Conservation (phyloP, 257 asterid species). For the Ilex aquifolium region DNA sequence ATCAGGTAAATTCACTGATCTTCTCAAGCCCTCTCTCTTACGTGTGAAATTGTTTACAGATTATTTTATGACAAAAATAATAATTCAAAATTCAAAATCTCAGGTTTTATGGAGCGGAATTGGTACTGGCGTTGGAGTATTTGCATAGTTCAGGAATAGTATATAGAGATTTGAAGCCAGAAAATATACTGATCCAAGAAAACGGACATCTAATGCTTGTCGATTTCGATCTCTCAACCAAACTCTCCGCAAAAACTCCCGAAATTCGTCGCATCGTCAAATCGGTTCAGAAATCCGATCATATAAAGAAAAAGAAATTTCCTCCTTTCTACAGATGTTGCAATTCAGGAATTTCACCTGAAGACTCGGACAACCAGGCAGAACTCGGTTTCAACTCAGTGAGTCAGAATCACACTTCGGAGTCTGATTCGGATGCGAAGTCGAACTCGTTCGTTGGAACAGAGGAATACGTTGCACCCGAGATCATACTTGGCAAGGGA, state of each 20-base stretch:
- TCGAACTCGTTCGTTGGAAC: conserved; percentile 97
- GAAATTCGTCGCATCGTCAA: conserved; percentile 17
- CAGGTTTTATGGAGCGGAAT: conserved; percentile 93
- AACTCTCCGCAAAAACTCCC: conserved; percentile 47
- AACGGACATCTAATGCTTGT: conserved; percentile 86
- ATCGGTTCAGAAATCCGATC: conserved; percentile 13
- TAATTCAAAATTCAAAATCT: background rate
- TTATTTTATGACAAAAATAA: background rate
- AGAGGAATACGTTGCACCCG: conserved; percentile 93
- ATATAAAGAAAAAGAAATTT: conserved; percentile 19
- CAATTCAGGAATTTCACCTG: conserved; percentile 41
- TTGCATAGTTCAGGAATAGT: conserved; percentile 76
- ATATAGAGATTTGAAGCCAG: conserved; percentile 93
- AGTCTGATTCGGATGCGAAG: conserved; percentile 41
- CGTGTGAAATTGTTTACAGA: too few relatives aligned
- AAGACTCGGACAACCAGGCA: conserved; percentile 32
- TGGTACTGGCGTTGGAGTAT: conserved; percentile 79
- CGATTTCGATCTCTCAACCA: conserved; percentile 89
- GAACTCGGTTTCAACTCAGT: conserved; percentile 25
- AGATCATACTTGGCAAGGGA: conserved; percentile 72
- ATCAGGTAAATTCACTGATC: conserved; percentile 49
- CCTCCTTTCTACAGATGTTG: conserved; percentile 24
- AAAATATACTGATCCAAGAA: conserved; percentile 86
- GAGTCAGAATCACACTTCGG: conserved; percentile 17
- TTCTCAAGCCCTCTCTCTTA: background rate